These are phyloP conservation scores for Brettanomyces naardenensis DNA, from an alignment of 805 yeast genomes.

Conservation along the genomic window DNA sequence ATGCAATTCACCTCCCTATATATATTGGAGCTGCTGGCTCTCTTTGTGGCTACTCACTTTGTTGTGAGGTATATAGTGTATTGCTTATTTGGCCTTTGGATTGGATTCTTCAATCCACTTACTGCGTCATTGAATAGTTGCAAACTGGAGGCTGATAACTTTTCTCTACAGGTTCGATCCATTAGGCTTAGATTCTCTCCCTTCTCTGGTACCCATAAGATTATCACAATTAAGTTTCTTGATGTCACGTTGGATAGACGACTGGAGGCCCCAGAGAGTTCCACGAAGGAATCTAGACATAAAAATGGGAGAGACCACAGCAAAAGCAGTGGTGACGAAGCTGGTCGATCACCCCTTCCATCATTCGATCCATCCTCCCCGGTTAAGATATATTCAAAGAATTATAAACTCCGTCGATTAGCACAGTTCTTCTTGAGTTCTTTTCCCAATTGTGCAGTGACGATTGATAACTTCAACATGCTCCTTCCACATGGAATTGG, in stretches of 20 bases:
- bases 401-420: constrained; percentile 7
- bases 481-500: not conserved
- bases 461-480: constrained; percentile 10
- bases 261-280: too few species aligned
- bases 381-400: constrained; percentile 13
- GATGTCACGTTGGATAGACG: constrained; percentile 5
- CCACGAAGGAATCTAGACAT: not conserved
- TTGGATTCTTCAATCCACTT: constrained; percentile 24
- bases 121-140: constrained; percentile 14
- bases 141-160: constrained; percentile 5
- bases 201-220: constrained; percentile 8
- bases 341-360: not conserved
- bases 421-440: constrained; percentile 9
- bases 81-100: constrained; percentile 18
- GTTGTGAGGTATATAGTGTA: constrained; percentile 2
- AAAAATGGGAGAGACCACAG: not conserved
- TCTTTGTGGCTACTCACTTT: too few species aligned
- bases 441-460: constrained; percentile 17
- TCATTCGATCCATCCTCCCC: constrained; percentile 12
- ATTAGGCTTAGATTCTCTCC: constrained; percentile 9
- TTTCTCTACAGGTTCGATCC: constrained; percentile 4
- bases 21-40: too few species aligned
- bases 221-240: constrained; percentile 8
- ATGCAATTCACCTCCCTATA: too few species aligned
- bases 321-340: not conserved